Evolutionary conservation across 2,329 filamentous ascomycete genomes (phyloP).

Genomic region (Fusarium compactum): DNA sequence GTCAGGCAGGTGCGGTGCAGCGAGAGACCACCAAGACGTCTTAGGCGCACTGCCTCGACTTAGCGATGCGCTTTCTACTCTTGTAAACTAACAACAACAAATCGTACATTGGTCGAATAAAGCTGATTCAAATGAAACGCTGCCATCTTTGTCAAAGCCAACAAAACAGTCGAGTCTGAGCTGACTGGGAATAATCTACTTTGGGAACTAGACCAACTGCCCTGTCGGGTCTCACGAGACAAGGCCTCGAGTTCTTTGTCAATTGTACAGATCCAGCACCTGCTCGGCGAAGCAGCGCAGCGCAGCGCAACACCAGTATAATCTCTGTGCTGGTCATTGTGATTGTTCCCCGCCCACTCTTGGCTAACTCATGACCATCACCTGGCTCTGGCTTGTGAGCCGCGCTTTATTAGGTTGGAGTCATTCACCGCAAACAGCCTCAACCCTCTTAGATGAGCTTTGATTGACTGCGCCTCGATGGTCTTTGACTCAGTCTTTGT

Average conservation of each 20-base stretch:
- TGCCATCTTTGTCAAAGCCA: neutral
- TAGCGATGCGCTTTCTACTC: conserved; percentile 2
- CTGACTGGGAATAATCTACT: conserved; percentile 9
- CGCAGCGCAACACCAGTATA: neutral
- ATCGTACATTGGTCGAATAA: neutral
- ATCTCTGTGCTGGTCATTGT: neutral
- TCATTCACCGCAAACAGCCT: conserved; percentile 31
- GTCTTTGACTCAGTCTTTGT: conserved; percentile 16
- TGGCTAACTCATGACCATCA: conserved; percentile 22
- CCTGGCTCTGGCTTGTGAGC: conserved; percentile 34
- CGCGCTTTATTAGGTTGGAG: conserved; percentile 25
- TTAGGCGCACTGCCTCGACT: conserved; percentile 18
- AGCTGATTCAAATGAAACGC: neutral
- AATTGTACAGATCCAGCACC: neutral
- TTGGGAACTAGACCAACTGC: neutral
- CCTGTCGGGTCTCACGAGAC: conserved; percentile 8
- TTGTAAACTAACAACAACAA: conserved; percentile 22
- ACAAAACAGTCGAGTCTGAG: neutral
- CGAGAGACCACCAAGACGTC: neutral
- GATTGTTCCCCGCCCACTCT: conserved; percentile 28
- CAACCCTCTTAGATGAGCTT: conserved; percentile 6
- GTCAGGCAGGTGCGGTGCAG: neutral
- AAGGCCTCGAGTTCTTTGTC: conserved; percentile 2
- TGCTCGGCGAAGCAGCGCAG: conserved; percentile 18
- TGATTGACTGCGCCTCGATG: conserved; percentile 24